Evolutionary conservation across 2,329 filamentous ascomycete genomes (phyloP), one percentile per base, ranked within the genome.

Genomic region (Magnaporthiopsis rhizophila): DNA sequence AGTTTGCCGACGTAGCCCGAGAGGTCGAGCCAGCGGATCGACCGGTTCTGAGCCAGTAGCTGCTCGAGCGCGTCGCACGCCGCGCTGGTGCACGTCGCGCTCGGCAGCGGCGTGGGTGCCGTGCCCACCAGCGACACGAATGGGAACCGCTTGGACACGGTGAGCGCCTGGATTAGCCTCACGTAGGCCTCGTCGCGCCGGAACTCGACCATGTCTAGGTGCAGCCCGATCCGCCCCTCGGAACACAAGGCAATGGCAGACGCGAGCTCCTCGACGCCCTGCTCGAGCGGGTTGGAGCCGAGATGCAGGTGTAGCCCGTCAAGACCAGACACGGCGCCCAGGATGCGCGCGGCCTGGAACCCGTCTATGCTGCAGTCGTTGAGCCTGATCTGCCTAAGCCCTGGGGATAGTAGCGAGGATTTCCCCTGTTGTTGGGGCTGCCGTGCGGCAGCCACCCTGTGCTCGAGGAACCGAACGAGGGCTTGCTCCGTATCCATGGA

Each of bases 131-230:
- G 74, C 66, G 80, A 85, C 50, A 86, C 74, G 59, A 81, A 80
- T 57, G 79, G 73, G 59, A 86, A 80, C 5, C 80, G 78, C 15
- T 73, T 77, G 65, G 82, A 83, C n/a, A 76, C 69, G 0, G 82
- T 77, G 62, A 86, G 72, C 2, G 83, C 81, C 21, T 72, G 74
- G 65, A 86, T 71, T 5, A 86, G 76, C 63, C 77, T 77, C 64
- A 83, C 76, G 67, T 83, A 86, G 69, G 78, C 83, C 12, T 71
- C 71, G 69, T 85, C 83, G 56, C 79, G 72, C 26, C 76, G 74
- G 67, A 86, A 85, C 66, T 85, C 82, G n/a, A 85, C 74, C 82
- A 86, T 85, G 67, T 84, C 80, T 66, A 85, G 72, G 67, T 81
- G 80, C 28, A 86, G 72, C 30, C 77, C 79, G 66, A 76, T 79